Conservation (phyloP, 805 yeast species). For the Brettanomyces custersianus region DNA sequence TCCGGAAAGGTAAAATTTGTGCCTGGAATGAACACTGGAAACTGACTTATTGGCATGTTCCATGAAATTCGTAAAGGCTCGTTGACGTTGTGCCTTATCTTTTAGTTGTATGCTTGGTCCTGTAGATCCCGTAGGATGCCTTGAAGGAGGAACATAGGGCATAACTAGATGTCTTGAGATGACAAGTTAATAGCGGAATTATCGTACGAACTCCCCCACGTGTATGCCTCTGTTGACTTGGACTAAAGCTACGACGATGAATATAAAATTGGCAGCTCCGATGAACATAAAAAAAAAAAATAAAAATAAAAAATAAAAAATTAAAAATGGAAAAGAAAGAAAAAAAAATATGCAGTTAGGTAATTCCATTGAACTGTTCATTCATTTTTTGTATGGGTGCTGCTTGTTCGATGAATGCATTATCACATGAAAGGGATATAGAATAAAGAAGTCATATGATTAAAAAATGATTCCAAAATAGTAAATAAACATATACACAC, state of each 20-base stretch:
- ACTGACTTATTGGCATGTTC: constrained; percentile 7
- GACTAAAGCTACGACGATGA: neutral
- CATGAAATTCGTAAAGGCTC: constrained; percentile 10
- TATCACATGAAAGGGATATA: no score
- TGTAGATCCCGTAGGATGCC: constrained; percentile 6
- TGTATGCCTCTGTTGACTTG: neutral
- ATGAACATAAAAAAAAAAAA: neutral
- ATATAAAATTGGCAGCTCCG: neutral
- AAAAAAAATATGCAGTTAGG: neutral
- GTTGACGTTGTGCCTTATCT: constrained; percentile 2
- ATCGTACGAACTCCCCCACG: neutral
- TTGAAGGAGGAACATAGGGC: constrained; percentile 22
- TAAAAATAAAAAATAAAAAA: neutral
- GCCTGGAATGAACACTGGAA: constrained; percentile 6
- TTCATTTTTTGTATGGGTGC: no score
- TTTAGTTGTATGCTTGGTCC: no score
- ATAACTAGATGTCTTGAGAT: no score
- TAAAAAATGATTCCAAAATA: no score
- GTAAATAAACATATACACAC: no score
- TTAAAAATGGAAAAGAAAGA: neutral
- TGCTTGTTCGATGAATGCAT: no score
- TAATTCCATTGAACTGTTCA: no score
- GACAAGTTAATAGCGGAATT: neutral
- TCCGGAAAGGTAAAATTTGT: constrained; percentile 8
- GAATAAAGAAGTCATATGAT: no score